Evolutionary conservation across 2,329 filamentous ascomycete genomes (phyloP).

Genomic region (Neofusicoccum laricinum): DNA sequence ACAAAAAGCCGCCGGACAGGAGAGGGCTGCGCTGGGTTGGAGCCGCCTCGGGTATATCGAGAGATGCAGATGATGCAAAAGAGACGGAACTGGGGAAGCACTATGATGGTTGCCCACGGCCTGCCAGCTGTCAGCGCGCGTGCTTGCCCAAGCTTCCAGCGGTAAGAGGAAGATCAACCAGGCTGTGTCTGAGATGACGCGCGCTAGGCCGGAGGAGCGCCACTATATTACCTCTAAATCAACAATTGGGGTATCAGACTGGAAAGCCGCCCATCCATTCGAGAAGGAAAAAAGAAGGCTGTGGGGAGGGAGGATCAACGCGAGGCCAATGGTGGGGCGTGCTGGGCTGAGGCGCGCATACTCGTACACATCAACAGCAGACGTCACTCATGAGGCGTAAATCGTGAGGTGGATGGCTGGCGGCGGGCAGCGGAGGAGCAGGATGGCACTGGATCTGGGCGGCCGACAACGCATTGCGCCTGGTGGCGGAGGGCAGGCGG

Average conservation of each 20-base stretch:
- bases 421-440: too few relatives aligned
- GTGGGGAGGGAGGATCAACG: conserved; percentile 20
- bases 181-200: conserved; percentile 4
- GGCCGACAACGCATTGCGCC: conserved; percentile 34
- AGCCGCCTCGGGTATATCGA: neutral
- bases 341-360: conserved; percentile 30
- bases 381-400: conserved; percentile 32
- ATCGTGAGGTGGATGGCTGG: conserved; percentile 27
- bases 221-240: conserved; percentile 3
- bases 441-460: conserved; percentile 28
- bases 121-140: neutral
- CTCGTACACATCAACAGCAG: conserved; percentile 30
- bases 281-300: conserved; percentile 3
- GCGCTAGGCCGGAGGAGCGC: neutral
- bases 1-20: conserved; percentile 9
- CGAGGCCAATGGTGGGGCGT: conserved; percentile 28
- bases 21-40: neutral
- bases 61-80: neutral
- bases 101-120: neutral
- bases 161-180: neutral
- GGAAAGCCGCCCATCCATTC: neutral
- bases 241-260: conserved; percentile 7
- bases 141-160: conserved; percentile 1
- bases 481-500: conserved; percentile 35
- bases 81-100: neutral